Evolutionary conservation across 1,284 basidiomycete genomes (phyloP), one percentile per base, ranked within the genome.

Genomic region (Leucoagaricus sp.): DNA sequence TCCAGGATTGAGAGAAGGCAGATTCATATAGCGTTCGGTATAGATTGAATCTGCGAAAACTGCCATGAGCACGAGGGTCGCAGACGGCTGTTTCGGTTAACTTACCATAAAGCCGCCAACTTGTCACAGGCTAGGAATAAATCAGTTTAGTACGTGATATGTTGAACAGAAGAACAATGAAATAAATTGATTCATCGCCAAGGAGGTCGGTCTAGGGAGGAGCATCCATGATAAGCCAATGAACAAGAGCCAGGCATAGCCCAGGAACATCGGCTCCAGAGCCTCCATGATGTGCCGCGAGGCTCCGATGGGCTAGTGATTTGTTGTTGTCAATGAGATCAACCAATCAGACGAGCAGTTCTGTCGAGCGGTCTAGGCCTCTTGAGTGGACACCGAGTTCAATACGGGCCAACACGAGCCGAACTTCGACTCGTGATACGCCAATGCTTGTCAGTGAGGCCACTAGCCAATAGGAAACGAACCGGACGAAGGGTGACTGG

Each of bases 1-100:
- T 0, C 75, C 81, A 0, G 81, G 78, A 70, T 99, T 98, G 13
- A 81, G 74, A 12, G 76, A 68, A 0, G 94, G 94, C 25, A 90
- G 80, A 64, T 89, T 87, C 94, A 98, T 95, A 78, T 98, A 98
- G n/a, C 96, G 87, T 67, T 98, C 96, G 1, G 96, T 98, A 71
- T 95, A 94, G 53, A 95, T 86, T 5, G 91, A 89, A 73, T 92
- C 91, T 91, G 66, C 34, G 60, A 34, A 57, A 40, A 50, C 34
- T 45, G 26, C 26, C 45, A 57, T 54, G 47, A 57, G 47, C 10
- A 17, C 17, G 10, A 26, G 61, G 46, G 31, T 59, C 53, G 7
- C 3, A 46, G 40, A 21, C 36, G 42, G 34, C 7, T 29, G 41
- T 29, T 31, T 48, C 21, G 44, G 45, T 36, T 26, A 23, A 73